phyloP scores from a whole-genome alignment of 2,329 filamentous ascomycete species.

The Verticillium zaregamsianum region DNA sequence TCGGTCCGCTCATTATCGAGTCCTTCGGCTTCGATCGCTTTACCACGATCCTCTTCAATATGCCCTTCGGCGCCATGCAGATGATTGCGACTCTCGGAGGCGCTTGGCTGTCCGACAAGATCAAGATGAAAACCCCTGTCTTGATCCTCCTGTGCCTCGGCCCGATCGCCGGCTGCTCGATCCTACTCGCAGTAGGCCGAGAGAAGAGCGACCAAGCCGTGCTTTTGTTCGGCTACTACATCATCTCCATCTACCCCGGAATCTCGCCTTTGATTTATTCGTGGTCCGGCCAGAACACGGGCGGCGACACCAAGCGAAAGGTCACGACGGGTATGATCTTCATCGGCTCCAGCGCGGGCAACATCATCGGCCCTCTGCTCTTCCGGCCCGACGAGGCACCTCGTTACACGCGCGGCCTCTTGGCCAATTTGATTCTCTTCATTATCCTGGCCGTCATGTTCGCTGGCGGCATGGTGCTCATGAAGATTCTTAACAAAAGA shows the following conservation, averaged over 20 bases:
- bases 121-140: conserved; percentile 34
- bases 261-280: conserved; percentile 55
- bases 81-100: conserved; percentile 54
- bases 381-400: conserved; percentile 57
- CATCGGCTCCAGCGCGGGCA: conserved; percentile 57
- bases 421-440: conserved; percentile 43
- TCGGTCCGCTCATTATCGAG: conserved; percentile 52
- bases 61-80: conserved; percentile 55
- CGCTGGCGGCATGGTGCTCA: conserved; percentile 11
- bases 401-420: conserved; percentile 47
- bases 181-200: conserved; percentile 44
- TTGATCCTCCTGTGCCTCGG: conserved; percentile 33
- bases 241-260: conserved; percentile 20
- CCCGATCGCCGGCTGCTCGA: conserved; percentile 21
- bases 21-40: conserved; percentile 52
- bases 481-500: conserved; percentile 51
- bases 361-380: conserved; percentile 63
- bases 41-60: conserved; percentile 52
- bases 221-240: conserved; percentile 46
- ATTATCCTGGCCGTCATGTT: conserved; percentile 46
- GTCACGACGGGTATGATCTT: conserved; percentile 61
- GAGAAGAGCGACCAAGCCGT: conserved; percentile 36
- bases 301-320: conserved; percentile 67
- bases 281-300: conserved; percentile 60
- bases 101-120: conserved; percentile 37